Evolutionary conservation across 176 grass and related monocot species (phyloP), one percentile per base, ranked within the genome.

Genomic region (Oryza longistaminata): DNA sequence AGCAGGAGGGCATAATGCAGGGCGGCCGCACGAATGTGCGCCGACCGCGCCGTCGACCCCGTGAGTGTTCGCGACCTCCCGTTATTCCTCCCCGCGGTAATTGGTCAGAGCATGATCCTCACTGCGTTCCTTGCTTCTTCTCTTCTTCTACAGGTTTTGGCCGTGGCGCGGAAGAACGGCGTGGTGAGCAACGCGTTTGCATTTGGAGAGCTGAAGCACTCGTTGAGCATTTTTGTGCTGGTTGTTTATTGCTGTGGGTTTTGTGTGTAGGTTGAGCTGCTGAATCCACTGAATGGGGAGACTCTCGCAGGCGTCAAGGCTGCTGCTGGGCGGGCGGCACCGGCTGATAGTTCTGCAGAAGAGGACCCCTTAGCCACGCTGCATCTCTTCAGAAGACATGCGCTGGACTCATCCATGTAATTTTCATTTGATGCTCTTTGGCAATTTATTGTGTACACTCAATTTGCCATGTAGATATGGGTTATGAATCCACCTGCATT

Each of bases 251-350:
- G 7, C 2, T 64, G 68, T 77, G 53, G 13, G 13, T 79, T 76
- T 88, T 67, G 11, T 81, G 67, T 82, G 67, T 82, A 96, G 91
- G 88, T 99, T 88, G 97, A 99, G 71, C 75, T 94, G 49, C 71
- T 96, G n/a, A 94, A 94, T 88, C 86, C 97, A 31, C 53, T 99
- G 26, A 94, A 86, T 70, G 97, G 97, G 11, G 79, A 94, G 81
- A 34, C 81, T 89, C 82, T 99, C 37, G 83, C 86, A 27, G 77
- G 50, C 80, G 77, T 93, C 31, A 92, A 92, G 75, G 73, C 43
- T 11, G 58, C 53, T 24, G 44, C 29, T 31, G 29, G 29, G 29
- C 29, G 49, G 73, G 27, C 50, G 46, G 67, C 49, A 25, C 21
- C 67, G 37, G 75, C 72, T 40, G 79, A 62, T 66, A 58, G 52